Evolutionary conservation across 495 filamentous ascomycete species (phyloP).

Genomic region (Astrothelium macrocarpum): DNA sequence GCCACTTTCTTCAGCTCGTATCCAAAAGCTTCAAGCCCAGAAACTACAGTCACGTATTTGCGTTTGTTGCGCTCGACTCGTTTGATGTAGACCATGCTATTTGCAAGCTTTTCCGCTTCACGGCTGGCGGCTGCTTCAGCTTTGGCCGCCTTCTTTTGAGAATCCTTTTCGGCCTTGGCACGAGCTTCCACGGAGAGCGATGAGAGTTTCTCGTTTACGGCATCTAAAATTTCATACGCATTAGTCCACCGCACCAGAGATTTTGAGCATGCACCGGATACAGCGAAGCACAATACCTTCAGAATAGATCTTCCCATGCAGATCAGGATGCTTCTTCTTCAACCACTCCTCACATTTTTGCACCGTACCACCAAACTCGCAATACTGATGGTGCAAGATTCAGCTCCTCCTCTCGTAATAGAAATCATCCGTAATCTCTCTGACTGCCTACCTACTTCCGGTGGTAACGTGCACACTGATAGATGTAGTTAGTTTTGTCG

Average conservation of each 20-base stretch:
- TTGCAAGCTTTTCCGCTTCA: slow-evolving; percentile 63
- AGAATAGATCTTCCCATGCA: slow-evolving; percentile 75
- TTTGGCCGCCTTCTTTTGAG: slow-evolving; percentile 88
- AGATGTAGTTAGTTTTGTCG: slow-evolving; percentile 13
- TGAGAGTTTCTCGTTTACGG: slow-evolving; percentile 68
- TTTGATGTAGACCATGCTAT: slow-evolving; percentile 81
- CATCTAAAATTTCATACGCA: slow-evolving; percentile 52
- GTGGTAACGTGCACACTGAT: slow-evolving; percentile 82
- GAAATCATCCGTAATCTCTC: not conserved
- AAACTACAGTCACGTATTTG: slow-evolving; percentile 88
- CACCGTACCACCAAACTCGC: slow-evolving; percentile 95
- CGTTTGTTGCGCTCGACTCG: slow-evolving; percentile 95
- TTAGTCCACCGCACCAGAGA: too few relatives aligned
- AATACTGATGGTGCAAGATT: slow-evolving; percentile 54
- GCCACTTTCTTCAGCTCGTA: slow-evolving; percentile 88
- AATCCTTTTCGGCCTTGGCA: slow-evolving; percentile 87
- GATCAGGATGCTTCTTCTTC: slow-evolving; percentile 55
- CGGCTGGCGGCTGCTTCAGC: slow-evolving; percentile 74
- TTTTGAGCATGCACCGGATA: not conserved
- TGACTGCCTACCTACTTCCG: slow-evolving; percentile 60
- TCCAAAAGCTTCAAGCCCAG: slow-evolving; percentile 79
- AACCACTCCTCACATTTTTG: slow-evolving; percentile 98
- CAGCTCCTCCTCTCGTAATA: not conserved
- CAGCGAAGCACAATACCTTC: slow-evolving; percentile 46
- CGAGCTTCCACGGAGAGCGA: slow-evolving; percentile 79